Conservation (phyloP, 768 basidiomycete genomes). For the Myochromella boudieri region DNA sequence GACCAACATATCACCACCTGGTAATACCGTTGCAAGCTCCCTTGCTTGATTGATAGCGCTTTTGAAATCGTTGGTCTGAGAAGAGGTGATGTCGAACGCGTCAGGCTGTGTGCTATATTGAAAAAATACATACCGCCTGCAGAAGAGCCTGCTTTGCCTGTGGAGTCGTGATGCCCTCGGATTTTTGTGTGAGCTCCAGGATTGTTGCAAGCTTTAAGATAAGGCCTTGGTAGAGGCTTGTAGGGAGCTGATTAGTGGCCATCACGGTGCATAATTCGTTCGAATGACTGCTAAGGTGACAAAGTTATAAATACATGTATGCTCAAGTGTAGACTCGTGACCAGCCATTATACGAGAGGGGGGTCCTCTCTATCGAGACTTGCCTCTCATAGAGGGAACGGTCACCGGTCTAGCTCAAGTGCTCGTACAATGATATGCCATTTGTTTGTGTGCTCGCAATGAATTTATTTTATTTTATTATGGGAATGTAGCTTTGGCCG, state of each 20-base stretch:
- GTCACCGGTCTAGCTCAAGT: no score
- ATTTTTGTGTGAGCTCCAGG: conserved; percentile 57
- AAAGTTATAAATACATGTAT: no score
- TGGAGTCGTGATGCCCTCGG: conserved; percentile 52
- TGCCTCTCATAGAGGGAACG: no score
- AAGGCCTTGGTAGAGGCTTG: conserved; percentile 53
- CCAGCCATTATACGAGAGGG: no score
- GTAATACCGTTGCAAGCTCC: conserved; percentile 54
- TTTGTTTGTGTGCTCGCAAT: no score
- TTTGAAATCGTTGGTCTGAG: conserved; percentile 73
- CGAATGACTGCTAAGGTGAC: background rate
- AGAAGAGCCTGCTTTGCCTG: conserved; percentile 67
- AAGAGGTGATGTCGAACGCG: background rate
- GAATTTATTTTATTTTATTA: no score
- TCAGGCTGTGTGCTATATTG: background rate
- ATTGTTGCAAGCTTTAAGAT: conserved; percentile 60
- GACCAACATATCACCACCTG: conserved; percentile 71
- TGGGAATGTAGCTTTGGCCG: no score
- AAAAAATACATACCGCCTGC: conserved; percentile 48
- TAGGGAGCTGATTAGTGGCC: conserved; percentile 39
- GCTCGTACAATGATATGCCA: no score
- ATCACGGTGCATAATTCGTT: conserved; percentile 19
- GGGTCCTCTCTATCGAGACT: no score
- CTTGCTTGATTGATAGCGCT: conserved; percentile 57
- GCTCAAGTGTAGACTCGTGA: no score